Evolutionary conservation across 1,284 basidiomycete species (phyloP), one percentile per base, ranked within the genome.

Genomic region (Anthracocystis panici-leucophaei): DNA sequence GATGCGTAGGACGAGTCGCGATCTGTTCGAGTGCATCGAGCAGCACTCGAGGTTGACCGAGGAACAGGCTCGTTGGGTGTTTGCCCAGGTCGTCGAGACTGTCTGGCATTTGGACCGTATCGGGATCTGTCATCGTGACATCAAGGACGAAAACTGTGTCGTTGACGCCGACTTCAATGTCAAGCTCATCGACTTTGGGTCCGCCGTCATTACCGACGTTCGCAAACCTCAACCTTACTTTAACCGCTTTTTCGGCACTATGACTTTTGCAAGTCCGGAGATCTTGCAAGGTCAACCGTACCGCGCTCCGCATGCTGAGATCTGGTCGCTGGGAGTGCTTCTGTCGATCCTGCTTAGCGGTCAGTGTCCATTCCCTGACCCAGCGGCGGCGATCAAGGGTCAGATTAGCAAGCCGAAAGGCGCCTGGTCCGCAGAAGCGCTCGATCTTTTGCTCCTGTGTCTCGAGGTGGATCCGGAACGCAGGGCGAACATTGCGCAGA

Each of bases 141-240:
- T 97, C 86, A 97, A 97, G 85, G 94, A 96, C 82, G 94, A 97
- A 86, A 97, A 97, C 72, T 81, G 80, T 35, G 91, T 95, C 60
- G 90, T 96, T 64, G 93, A 95, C 84, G 87, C 87, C 58, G 77
- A 80, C 41, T 77, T 78, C 57, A 73, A 62, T 68, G 92, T 95
- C 82, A 96, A 97, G 85, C 88, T 97, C 56, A 94, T 97, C 82
- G 94, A 97, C 87, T 97, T 97, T 85, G 93, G 94, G 54, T 93
- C 92, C 72, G 93, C 93, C 25, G 91, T 91, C 33, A 89, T 92
- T 76, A 90, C 90, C 57, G 90, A 95, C 82, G 90, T 90, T 1
- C 84, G 86, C 14, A 86, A 90, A 64, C 88, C 91, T 2, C 88
- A 89, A 14, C 92, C 92, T 0, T 90, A 88, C 70, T 91, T 93